Conservation (phyloP, 768 basidiomycete species). For the Leccinum truebloodii region DNA sequence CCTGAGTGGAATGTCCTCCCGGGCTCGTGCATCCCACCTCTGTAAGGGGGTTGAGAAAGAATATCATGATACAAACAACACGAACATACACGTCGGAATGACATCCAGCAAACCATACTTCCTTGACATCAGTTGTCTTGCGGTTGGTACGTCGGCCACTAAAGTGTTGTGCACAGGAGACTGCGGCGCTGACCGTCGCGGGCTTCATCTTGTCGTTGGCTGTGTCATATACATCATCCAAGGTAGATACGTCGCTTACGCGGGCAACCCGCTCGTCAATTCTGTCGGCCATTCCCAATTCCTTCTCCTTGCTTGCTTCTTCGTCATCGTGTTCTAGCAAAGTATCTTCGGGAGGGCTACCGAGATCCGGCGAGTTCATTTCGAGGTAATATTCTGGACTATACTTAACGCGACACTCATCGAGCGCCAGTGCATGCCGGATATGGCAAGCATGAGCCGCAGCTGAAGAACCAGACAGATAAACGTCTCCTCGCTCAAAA, state of each 20-base stretch:
- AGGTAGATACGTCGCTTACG: constrained; percentile 2
- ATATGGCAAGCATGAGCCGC: constrained; percentile 56
- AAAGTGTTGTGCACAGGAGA: neutral
- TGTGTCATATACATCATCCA: neutral
- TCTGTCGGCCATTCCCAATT: neutral
- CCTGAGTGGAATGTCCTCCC: constrained; percentile 17
- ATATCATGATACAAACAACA: neutral
- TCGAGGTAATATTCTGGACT: constrained; percentile 41
- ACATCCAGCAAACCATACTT: constrained; percentile 26
- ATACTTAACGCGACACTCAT: constrained; percentile 60
- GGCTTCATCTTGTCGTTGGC: neutral
- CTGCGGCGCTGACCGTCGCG: neutral
- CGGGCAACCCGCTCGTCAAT: constrained; percentile 1
- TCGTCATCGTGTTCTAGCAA: constrained; percentile 19
- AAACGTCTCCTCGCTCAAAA: constrained; percentile 43
- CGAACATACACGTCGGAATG: constrained; percentile 35
- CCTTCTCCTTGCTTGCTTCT: neutral
- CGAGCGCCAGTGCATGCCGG: constrained; percentile 63
- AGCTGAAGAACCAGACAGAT: constrained; percentile 54
- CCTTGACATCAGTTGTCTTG: constrained; percentile 36
- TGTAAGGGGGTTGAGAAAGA: neutral
- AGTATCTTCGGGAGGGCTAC: constrained; percentile 15
- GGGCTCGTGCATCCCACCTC: constrained; percentile 17
- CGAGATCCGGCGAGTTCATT: constrained; percentile 24
- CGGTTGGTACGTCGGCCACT: neutral